Base-by-base conservation (phyloP, 352 stramenopile genomes). In the Elongisporangium undulatum region DNA sequence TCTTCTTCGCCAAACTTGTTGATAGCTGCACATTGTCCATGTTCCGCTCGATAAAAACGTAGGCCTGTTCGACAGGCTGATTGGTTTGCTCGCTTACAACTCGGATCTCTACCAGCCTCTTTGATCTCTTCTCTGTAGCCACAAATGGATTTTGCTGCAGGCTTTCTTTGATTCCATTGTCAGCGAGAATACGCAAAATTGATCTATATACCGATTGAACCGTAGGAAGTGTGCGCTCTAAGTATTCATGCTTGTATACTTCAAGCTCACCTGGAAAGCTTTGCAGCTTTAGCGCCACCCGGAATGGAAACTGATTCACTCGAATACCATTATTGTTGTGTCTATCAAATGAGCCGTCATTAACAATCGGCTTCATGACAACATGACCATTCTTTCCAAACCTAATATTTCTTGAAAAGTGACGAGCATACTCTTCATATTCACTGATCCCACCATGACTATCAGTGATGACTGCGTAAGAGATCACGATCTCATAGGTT, bases 331-430 rank as follows among this genome's bases (percentile, higher is more conserved):
- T 54, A 23, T 20, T 15, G 20, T 9, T 29, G 48, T 16, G 39
- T 55, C 23, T 19, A 62, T 23, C 17, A 16, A 5, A 39, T 39
- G 3, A 9, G 16, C 23, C 21, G 3, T 22, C 38, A 29, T 39
- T 57, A 1, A 41, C 22, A 0, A 72, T 45, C 6, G 75, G 66
- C 9, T 71, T 51, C 10, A 82, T 51, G 13, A 72, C 61, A 24
- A 90, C 80, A 8, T 73, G 69, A 0, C 77, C 80, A 69, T 88
- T 90, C 21, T 75, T 64, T 34, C 80, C 76, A 48, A 90, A 90
- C 2, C 72, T 68, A 63, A 90, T 82, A n/a, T 81, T 87, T 21
- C 78, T 75, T 6, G 80, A 71, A 29, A 90, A 76, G 0, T 56
- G 64, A 20, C 39, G 56, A 16, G 71, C 77, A 58, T 85, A 87